These are phyloP conservation scores for Poa pratensis DNA, from an alignment of 176 grass and related monocot species.

Conservation along the genomic window DNA sequence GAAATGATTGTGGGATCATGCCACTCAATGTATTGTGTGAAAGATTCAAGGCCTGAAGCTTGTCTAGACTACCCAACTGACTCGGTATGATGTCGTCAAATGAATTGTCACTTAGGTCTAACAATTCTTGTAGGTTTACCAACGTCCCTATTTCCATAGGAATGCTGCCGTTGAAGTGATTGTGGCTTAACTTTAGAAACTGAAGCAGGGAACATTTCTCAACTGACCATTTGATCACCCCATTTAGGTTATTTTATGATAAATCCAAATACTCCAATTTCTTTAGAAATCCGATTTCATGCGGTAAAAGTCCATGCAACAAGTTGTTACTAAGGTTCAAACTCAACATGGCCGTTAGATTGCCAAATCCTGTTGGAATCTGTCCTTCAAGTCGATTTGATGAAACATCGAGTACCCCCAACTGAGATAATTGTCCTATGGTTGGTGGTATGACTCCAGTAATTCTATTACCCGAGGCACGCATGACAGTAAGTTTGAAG, in stretches of 20 bases:
- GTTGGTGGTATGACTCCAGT: constrained; percentile 21
- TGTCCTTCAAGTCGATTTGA: constrained; percentile 2
- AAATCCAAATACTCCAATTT: background rate
- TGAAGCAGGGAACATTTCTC: background rate
- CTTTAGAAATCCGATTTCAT: background rate
- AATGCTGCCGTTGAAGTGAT: background rate
- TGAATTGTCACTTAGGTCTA: background rate
- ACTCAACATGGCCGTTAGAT: background rate
- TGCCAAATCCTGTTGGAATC: background rate
- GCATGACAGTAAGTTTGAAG: background rate
- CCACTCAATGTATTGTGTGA: background rate
- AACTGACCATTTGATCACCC: background rate
- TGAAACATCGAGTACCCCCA: background rate
- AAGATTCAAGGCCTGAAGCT: background rate
- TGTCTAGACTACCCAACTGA: background rate
- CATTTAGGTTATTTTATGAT: background rate
- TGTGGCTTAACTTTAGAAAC: background rate
- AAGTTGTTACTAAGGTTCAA: background rate
- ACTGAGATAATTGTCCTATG: constrained; percentile 15
- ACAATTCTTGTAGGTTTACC: background rate
- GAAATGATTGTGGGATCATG: background rate
- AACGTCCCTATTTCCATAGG: background rate
- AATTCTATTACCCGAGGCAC: background rate
- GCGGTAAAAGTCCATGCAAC: background rate
- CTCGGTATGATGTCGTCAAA: background rate